phyloP scores from a whole-genome alignment of 2,329 filamentous ascomycete species.

The Colletotrichum navitas region DNA sequence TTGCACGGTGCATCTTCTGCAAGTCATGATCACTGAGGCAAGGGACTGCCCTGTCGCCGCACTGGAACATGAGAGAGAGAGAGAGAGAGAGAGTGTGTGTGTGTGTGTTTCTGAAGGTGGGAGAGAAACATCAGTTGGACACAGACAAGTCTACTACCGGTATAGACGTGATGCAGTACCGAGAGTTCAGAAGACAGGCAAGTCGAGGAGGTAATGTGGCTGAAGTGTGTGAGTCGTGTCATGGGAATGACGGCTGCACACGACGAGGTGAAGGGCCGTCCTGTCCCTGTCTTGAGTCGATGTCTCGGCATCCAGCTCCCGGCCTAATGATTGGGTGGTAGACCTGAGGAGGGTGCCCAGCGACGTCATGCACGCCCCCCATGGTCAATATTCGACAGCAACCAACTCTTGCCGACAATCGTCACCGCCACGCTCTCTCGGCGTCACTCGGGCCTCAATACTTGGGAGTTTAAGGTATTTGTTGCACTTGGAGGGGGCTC shows the following conservation, averaged over 20 bases:
- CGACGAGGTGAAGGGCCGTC: conserved; percentile 10
- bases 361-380: conserved; percentile 36
- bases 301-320: conserved; percentile 38
- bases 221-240: conserved; percentile 28
- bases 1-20: conserved; percentile 1
- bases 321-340: not conserved
- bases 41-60: not conserved
- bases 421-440: conserved; percentile 28
- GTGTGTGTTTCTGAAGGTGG: not conserved
- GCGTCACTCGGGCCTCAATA: conserved; percentile 17
- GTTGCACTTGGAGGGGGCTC: conserved; percentile 10
- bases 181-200: not conserved
- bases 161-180: not conserved
- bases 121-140: not conserved
- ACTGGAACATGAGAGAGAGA: not conserved
- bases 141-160: conserved; percentile 6
- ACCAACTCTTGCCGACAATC: not conserved
- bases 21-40: conserved; percentile 11
- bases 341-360: not conserved
- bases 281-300: conserved; percentile 17
- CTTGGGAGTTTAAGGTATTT: not conserved
- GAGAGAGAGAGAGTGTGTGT: no score
- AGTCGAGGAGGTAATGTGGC: conserved; percentile 9
- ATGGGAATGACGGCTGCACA: not conserved
- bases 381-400: conserved; percentile 21